Conservation (phyloP, 2,329 filamentous ascomycete species). For the Sclerotinia borealis region DNA sequence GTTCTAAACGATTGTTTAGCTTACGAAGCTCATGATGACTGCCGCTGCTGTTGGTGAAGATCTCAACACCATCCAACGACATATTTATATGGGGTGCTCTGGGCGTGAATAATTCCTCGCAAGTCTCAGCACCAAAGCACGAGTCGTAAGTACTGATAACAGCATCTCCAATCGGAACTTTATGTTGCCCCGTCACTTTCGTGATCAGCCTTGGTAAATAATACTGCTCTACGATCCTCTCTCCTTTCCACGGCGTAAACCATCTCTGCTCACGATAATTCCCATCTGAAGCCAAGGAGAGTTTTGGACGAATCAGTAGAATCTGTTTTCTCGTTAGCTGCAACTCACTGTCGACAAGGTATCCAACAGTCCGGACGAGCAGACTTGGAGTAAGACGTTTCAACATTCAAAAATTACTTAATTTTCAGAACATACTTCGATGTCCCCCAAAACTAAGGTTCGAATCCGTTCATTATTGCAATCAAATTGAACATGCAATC, state of each 20-base stretch:
- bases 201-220: conserved; percentile 52
- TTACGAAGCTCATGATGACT: conserved; percentile 65
- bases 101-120: conserved; percentile 58
- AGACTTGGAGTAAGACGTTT: too few relatives aligned
- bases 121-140: conserved; percentile 57
- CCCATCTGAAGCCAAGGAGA: conserved; percentile 65
- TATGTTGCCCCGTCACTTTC: conserved; percentile 44
- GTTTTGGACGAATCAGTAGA: conserved; percentile 65
- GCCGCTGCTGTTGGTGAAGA: conserved; percentile 64
- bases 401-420: too few relatives aligned
- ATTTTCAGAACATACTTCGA: too few relatives aligned
- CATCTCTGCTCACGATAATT: conserved; percentile 57
- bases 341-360: not conserved
- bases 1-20: conserved; percentile 53
- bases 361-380: not conserved
- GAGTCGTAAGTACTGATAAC: conserved; percentile 49
- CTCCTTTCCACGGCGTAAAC: conserved; percentile 57
- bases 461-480: too few relatives aligned
- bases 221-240: conserved; percentile 56
- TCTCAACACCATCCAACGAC: conserved; percentile 64
- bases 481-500: too few relatives aligned
- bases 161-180: conserved; percentile 54
- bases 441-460: too few relatives aligned
- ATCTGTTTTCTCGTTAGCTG: conserved; percentile 42
- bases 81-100: conserved; percentile 45